phyloP scores from a whole-genome alignment of 2,329 filamentous ascomycete genomes.

The Chrysoporthe deuterocubensis region DNA sequence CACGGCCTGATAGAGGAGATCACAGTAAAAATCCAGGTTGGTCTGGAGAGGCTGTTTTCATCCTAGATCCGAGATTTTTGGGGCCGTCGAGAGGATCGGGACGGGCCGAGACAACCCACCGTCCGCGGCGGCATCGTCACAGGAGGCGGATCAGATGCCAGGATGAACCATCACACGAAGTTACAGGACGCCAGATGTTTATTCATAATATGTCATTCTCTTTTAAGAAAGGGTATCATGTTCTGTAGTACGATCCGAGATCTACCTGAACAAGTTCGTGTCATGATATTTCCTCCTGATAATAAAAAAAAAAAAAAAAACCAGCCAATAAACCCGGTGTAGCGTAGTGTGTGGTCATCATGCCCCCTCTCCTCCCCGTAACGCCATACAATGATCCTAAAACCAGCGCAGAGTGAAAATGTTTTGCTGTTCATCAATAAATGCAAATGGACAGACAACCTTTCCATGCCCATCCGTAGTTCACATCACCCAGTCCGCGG shows the following conservation, averaged over 20 bases:
- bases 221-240: constrained; percentile 24
- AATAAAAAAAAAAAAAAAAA: not conserved
- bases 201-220: constrained; percentile 13
- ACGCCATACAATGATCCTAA: constrained; percentile 24
- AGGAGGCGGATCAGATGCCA: not conserved
- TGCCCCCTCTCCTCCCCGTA: constrained; percentile 8
- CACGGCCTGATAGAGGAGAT: not conserved
- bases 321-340: not conserved
- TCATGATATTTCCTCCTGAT: constrained; percentile 9
- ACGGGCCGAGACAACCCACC: constrained; percentile 3
- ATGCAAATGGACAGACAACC: constrained; percentile 7
- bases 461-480: not conserved
- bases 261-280: constrained; percentile 20
- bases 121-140: too few species aligned
- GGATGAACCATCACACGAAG: too few species aligned
- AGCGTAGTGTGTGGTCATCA: constrained; percentile 6
- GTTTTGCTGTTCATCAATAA: not conserved
- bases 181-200: not conserved
- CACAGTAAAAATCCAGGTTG: not conserved
- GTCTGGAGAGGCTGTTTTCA: not conserved
- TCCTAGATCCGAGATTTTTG: not conserved
- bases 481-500: not conserved
- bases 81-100: not conserved
- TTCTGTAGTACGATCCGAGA: constrained; percentile 13
- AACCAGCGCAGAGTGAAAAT: not conserved